Conservation (phyloP, 371 early-diverging fungal genomes). For the Blakeslea trispora region DNA sequence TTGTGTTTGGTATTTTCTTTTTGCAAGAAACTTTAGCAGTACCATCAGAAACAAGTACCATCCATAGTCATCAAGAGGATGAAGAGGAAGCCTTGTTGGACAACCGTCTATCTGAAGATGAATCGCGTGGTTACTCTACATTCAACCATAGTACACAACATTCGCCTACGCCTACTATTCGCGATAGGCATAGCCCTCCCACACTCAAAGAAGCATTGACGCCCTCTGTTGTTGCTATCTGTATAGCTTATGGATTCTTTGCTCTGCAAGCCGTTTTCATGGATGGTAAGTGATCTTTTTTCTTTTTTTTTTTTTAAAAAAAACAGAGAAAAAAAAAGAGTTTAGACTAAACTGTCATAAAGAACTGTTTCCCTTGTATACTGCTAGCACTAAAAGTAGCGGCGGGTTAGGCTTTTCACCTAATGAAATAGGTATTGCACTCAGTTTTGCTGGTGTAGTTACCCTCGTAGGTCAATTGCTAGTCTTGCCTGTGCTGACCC, state of each 20-base stretch:
- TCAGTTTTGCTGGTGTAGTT: slow-evolving; percentile 57
- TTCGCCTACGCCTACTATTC: slow-evolving; percentile 34
- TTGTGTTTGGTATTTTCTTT: slow-evolving; percentile 64
- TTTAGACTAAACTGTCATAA: too few species aligned
- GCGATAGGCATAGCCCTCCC: slow-evolving; percentile 16
- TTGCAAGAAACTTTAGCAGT: slow-evolving; percentile 72
- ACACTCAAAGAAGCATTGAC: slow-evolving; percentile 42
- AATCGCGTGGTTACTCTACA: slow-evolving; percentile 22
- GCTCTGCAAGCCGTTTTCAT: slow-evolving; percentile 42
- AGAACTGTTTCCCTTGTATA: slow-evolving; percentile 66
- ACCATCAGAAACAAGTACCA: slow-evolving; percentile 1
- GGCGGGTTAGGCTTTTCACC: slow-evolving; percentile 66
- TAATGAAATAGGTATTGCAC: slow-evolving; percentile 57
- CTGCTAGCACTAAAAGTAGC: slow-evolving; percentile 49
- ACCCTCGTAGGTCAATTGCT: slow-evolving; percentile 62
- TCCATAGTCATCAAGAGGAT: slow-evolving; percentile 1
- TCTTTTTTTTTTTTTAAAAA: too few species aligned
- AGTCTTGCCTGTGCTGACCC: slow-evolving; percentile 55
- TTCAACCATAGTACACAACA: slow-evolving; percentile 14
- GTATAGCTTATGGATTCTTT: slow-evolving; percentile 35
- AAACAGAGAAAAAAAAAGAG: too few species aligned
- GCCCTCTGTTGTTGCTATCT: slow-evolving; percentile 39
- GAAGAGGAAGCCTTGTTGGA: slow-evolving; percentile 22
- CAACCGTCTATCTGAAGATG: not conserved
- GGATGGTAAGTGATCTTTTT: slow-evolving; percentile 31